These are phyloP conservation scores for Exophiala sp. DNA, from an alignment of 2,329 filamentous ascomycete species.

Conservation along the genomic window DNA sequence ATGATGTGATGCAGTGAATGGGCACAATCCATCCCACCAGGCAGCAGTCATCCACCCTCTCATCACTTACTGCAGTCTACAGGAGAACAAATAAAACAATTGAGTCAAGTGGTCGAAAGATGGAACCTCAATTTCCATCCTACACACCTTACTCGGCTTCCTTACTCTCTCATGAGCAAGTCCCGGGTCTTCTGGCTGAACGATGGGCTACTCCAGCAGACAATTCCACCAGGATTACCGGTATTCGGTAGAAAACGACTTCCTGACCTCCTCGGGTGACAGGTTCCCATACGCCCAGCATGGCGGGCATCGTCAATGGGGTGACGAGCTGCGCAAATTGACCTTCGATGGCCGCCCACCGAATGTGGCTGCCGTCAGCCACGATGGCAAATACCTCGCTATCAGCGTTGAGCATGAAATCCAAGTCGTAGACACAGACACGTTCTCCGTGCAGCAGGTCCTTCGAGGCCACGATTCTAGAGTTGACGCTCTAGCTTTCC, in stretches of 20 bases:
- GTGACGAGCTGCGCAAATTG: slow-evolving; percentile 2
- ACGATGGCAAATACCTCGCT: slow-evolving; percentile 10
- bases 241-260: slow-evolving; percentile 1
- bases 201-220: slow-evolving; percentile 2
- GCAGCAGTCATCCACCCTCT: too few relatives aligned
- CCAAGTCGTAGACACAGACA: slow-evolving; percentile 3
- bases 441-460: not conserved
- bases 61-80: too few relatives aligned
- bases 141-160: too few relatives aligned
- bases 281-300: not conserved
- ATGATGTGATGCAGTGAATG: too few relatives aligned
- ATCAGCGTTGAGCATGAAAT: slow-evolving; percentile 6
- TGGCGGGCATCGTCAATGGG: slow-evolving; percentile 3
- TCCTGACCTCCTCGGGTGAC: not conserved
- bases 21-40: too few relatives aligned
- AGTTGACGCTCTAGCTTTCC: slow-evolving; percentile 4
- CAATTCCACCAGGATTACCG: slow-evolving; percentile 6
- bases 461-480: not conserved
- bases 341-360: not conserved
- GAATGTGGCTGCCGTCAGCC: slow-evolving; percentile 5
- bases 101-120: too few relatives aligned
- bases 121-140: too few relatives aligned
- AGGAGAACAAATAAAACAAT: too few relatives aligned
- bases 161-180: too few relatives aligned
- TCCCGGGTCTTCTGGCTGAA: too few relatives aligned